Base-by-base conservation (phyloP, 257 asterid genomes). In the Cynanchum wilfordii region DNA sequence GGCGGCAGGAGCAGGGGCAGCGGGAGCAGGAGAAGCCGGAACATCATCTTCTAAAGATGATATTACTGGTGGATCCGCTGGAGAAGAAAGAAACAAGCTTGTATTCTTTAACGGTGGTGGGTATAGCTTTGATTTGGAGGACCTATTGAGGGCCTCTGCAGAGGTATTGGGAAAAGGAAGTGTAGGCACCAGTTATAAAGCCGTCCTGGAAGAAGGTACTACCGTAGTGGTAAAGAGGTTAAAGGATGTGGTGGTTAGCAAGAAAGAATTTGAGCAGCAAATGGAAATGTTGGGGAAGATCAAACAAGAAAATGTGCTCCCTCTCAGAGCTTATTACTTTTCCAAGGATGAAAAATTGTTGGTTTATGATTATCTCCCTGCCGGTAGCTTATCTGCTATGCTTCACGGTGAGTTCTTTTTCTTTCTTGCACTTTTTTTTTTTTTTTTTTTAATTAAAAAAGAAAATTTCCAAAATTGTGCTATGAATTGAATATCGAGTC, bases 391-490 rank as follows among this genome's bases (percentile, higher is more conserved):
- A 52, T 77, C 80, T 71, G 76, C 77, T 15, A 52, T 77, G 29
- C 80, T 77, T 79, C 82, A 82, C 75, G 83, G 78, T 80, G 60
- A 58, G 80, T 78, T 76, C 22, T 80, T 75, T 40, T 55, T 38
- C n/a, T 30, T 38, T 33, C 1, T 25, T 42, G 10, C 7, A 13
- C 25, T 44, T 5, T 19, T 10, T 24, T 40, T 7, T 40, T 40
- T 40, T 10, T 42, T 42, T 7, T 42, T 10, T 42, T 42, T 42
- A 7, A 42, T 42, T 10, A 7, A 7, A 1, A 42, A 42, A 50
- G 3, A 33, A 36, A 62, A 27, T 62, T 50, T 20, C 12, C 33
- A 2, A 4, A 22, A 6, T 4, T 30, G 17, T 17, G 33, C 13
- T 10, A 6, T 55, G 22, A 16, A 51, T 51, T 15, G 57, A 2